phyloP scores from a whole-genome alignment of 2,329 filamentous ascomycete species.

The Delphinella strobiligena region DNA sequence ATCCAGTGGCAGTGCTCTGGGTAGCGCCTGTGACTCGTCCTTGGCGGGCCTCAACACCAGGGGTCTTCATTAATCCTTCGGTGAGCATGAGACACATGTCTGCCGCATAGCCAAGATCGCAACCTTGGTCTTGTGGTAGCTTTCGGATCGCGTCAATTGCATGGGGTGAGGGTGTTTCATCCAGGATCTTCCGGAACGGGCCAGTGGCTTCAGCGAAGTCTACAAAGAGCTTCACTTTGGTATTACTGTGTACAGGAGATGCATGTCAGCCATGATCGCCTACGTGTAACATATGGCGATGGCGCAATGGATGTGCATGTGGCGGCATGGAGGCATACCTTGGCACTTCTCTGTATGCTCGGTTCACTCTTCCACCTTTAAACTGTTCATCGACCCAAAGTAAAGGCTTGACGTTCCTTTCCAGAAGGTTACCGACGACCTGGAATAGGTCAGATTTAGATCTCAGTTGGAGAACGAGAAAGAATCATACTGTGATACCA shows the following conservation, averaged over 20 bases:
- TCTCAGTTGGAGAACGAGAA: neutral
- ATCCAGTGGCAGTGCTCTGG: slow-evolving; percentile 26
- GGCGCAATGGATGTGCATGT: neutral
- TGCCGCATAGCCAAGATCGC: slow-evolving; percentile 44
- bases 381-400: slow-evolving; percentile 50
- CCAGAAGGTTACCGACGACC: slow-evolving; percentile 47
- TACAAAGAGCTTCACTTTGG: slow-evolving; percentile 48
- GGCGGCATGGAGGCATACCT: slow-evolving; percentile 22
- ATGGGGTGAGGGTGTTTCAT: slow-evolving; percentile 38
- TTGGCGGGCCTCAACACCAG: slow-evolving; percentile 27
- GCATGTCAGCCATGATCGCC: neutral
- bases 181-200: slow-evolving; percentile 41
- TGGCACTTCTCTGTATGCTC: slow-evolving; percentile 49
- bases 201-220: slow-evolving; percentile 42
- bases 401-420: slow-evolving; percentile 39
- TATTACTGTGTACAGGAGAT: slow-evolving; percentile 32
- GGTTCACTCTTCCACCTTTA: slow-evolving; percentile 29
- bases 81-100: slow-evolving; percentile 41
- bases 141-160: slow-evolving; percentile 41
- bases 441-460: neutral
- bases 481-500: slow-evolving; percentile 36
- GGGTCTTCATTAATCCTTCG: slow-evolving; percentile 30
- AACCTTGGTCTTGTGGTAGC: slow-evolving; percentile 45
- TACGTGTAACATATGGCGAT: slow-evolving; percentile 10
- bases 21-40: slow-evolving; percentile 28